Conservation (phyloP, 257 asterid genomes). For the Ajuga chamaepitys region DNA sequence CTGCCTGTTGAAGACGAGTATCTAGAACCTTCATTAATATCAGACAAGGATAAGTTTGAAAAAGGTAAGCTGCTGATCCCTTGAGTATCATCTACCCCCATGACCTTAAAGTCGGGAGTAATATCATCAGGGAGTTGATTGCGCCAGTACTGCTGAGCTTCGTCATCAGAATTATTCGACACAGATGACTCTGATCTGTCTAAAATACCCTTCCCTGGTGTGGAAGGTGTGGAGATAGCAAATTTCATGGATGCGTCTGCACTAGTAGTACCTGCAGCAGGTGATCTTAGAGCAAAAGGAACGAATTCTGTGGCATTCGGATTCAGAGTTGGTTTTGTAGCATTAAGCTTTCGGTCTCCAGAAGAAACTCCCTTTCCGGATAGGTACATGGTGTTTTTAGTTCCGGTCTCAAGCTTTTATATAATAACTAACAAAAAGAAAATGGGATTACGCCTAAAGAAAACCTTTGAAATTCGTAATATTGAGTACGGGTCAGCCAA, state of each 20-base stretch:
- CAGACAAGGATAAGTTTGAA: conserved; percentile 58
- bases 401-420: background rate
- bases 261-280: conserved; percentile 33
- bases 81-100: conserved; percentile 61
- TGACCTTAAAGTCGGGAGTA: conserved; percentile 80
- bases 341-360: conserved; percentile 45
- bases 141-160: conserved; percentile 88
- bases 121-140: conserved; percentile 98
- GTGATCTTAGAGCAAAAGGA: conserved; percentile 74
- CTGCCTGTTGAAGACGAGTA: conserved; percentile 45
- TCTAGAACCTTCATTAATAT: conserved; percentile 48
- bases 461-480: background rate
- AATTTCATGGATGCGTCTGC: conserved; percentile 49
- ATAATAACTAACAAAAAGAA: background rate
- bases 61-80: conserved; percentile 54
- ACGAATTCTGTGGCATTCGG: conserved; percentile 97
- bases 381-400: conserved; percentile 48
- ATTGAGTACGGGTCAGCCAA: conserved; percentile 47
- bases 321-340: conserved; percentile 57
- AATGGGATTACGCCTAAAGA: conserved; percentile 17
- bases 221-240: conserved; percentile 23
- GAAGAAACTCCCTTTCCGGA: conserved; percentile 60
- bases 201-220: conserved; percentile 62
- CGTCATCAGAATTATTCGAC: conserved; percentile 86
- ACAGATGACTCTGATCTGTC: conserved; percentile 78